phyloP scores from a whole-genome alignment of 305 asterid species.

The Fraxinus nigra region DNA sequence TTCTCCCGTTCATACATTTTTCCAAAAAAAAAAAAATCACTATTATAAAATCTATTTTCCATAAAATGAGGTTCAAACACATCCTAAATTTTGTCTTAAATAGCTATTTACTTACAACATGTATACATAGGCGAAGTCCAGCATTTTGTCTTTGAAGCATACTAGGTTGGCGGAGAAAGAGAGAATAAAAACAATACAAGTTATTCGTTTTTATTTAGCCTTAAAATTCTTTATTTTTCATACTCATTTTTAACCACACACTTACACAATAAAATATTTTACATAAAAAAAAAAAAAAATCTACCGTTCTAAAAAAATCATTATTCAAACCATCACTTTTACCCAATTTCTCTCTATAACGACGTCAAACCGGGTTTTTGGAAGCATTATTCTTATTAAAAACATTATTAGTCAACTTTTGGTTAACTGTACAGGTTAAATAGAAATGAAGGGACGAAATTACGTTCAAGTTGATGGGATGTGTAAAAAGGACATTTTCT shows the following conservation, averaged over 20 bases:
- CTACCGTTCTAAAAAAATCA: too few species aligned
- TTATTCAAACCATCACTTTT: too few species aligned
- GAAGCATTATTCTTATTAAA: not conserved
- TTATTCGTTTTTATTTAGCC: not conserved
- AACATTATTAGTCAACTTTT: not conserved
- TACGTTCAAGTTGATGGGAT: not conserved
- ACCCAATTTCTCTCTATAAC: not conserved
- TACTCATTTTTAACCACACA: not conserved
- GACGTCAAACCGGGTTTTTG: too few species aligned
- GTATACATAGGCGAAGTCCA: not conserved
- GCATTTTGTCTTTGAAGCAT: not conserved
- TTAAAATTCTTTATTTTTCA: not conserved
- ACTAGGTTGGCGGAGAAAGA: not conserved
- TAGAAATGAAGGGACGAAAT: not conserved
- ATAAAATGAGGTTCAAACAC: not conserved
- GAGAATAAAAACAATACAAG: not conserved
- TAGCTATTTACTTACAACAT: not conserved
- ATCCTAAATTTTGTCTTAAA: not conserved
- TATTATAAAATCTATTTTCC: not conserved
- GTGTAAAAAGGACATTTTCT: not conserved
- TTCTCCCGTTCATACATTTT: not conserved
- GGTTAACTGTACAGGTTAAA: not conserved
- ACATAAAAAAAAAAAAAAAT: too few species aligned
- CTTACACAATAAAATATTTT: not conserved
- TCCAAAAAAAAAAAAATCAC: not conserved